These are phyloP conservation scores for Apiotrichum sp. DNA, from an alignment of 1,284 basidiomycete species.

Conservation along the genomic window DNA sequence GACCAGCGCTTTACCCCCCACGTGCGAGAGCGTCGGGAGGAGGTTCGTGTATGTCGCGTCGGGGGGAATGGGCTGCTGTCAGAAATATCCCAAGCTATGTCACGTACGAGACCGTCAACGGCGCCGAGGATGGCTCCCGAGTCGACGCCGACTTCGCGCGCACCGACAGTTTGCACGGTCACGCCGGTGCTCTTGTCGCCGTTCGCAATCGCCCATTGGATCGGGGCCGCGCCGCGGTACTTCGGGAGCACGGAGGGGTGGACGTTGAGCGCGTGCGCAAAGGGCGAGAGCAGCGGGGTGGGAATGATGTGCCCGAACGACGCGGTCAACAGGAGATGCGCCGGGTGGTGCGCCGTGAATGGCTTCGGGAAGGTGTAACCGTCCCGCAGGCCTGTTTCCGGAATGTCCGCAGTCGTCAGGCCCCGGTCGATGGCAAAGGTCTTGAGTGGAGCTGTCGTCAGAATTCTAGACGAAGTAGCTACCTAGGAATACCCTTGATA, in stretches of 20 bases:
- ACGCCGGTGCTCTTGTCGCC: conserved; percentile 62
- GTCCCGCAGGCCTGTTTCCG: conserved; percentile 19
- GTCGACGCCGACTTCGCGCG: conserved; percentile 42
- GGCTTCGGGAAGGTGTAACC: conserved; percentile 10
- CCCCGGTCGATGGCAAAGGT: conserved; percentile 17
- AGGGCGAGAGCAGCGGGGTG: conserved; percentile 58
- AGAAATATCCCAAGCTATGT: not conserved
- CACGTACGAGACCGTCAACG: conserved; percentile 34
- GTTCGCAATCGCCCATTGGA: conserved; percentile 74
- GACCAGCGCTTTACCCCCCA: conserved; percentile 68
- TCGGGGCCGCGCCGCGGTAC: conserved; percentile 87
- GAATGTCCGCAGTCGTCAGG: conserved; percentile 15
- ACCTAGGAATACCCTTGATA: not conserved
- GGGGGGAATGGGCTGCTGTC: conserved; percentile 49
- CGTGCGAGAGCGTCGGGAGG: conserved; percentile 56
- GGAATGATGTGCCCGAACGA: conserved; percentile 90
- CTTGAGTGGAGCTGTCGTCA: conserved; percentile 19
- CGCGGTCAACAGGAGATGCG: conserved; percentile 73
- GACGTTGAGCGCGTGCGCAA: conserved; percentile 73
- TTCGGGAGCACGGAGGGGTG: conserved; percentile 84
- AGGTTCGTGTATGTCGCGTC: conserved; percentile 55
- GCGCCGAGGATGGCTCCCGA: conserved; percentile 46
- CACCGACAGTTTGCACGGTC: conserved; percentile 52
- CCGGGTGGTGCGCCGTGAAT: conserved; percentile 49
- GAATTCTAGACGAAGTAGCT: not conserved